Conservation (phyloP, 768 basidiomycete genomes). For the Boletus reticulatus region DNA sequence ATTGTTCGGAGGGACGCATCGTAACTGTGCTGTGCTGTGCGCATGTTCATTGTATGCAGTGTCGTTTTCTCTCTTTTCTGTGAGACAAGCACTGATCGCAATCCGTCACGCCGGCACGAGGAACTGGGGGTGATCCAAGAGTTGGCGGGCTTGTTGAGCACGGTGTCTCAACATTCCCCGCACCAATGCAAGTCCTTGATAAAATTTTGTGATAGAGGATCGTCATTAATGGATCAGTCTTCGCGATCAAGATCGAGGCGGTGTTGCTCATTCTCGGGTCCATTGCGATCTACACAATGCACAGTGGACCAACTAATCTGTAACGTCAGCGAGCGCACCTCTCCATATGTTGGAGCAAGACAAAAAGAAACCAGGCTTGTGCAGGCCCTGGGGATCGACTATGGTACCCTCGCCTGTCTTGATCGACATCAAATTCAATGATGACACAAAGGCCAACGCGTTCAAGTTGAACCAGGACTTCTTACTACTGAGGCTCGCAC, state of each 20-base stretch:
- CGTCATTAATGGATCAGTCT: constrained; percentile 8
- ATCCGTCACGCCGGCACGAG: constrained; percentile 4
- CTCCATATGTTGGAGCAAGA: neutral
- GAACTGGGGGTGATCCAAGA: constrained; percentile 14
- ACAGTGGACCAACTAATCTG: neutral
- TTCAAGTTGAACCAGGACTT: constrained; percentile 17
- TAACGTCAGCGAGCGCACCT: neutral
- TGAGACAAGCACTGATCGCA: too few relatives aligned
- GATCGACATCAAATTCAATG: constrained; percentile 15
- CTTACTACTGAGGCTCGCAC: neutral
- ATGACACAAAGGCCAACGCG: constrained; percentile 23
- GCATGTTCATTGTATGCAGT: too few relatives aligned
- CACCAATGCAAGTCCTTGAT: constrained; percentile 15
- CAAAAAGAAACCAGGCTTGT: constrained; percentile 22
- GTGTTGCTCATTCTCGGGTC: constrained; percentile 23
- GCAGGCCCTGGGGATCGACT: constrained; percentile 10
- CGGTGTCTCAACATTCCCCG: constrained; percentile 5
- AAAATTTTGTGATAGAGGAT: neutral
- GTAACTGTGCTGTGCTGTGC: neutral
- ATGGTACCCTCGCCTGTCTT: constrained; percentile 20
- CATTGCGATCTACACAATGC: constrained; percentile 6
- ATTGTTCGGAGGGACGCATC: neutral
- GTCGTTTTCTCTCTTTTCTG: too few relatives aligned
- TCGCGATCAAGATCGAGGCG: constrained; percentile 24
- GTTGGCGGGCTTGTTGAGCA: constrained; percentile 16